Evolutionary conservation across 352 stramenopile species (phyloP).

Genomic region (Globisporangium irregulare): DNA sequence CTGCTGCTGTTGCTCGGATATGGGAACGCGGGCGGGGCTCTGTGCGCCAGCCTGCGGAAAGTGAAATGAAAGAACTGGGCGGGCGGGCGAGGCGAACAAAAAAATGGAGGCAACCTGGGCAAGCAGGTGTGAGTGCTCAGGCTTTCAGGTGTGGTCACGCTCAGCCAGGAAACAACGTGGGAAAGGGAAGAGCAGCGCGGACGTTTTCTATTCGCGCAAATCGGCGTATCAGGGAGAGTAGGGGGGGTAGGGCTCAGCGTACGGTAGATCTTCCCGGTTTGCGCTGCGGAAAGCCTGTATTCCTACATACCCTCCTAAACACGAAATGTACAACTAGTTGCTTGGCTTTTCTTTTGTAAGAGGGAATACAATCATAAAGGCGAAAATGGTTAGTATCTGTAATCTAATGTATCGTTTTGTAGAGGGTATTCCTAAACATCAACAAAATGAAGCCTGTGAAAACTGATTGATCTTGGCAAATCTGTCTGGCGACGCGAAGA

Average conservation of each 20-base stretch:
- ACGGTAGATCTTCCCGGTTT: background rate
- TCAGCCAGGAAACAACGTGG: background rate
- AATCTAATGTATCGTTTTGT: too few species aligned
- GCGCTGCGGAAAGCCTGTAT: background rate
- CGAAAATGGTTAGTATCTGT: too few species aligned
- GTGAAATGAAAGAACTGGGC: constrained; percentile 7
- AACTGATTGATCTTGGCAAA: background rate
- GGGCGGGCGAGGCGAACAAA: background rate
- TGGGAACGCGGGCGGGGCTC: background rate
- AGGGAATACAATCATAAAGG: too few species aligned
- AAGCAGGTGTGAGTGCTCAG: background rate
- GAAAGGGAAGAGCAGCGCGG: background rate
- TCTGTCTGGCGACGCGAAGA: constrained; percentile 5
- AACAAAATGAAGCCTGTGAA: background rate
- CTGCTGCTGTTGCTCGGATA: background rate
- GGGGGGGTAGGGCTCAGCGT: background rate
- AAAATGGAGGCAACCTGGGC: constrained; percentile 3
- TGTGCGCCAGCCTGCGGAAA: background rate
- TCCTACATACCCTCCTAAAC: background rate
- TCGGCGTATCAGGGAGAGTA: background rate
- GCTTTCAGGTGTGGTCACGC: background rate
- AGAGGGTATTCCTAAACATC: too few species aligned
- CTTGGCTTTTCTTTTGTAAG: too few species aligned
- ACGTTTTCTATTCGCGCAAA: background rate
- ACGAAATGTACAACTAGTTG: background rate